A percentile compares a stretch with the other conserved stretches of the same genome.
Conservation (phyloP, 805 yeast genomes). For the Candida maesae region DNA sequence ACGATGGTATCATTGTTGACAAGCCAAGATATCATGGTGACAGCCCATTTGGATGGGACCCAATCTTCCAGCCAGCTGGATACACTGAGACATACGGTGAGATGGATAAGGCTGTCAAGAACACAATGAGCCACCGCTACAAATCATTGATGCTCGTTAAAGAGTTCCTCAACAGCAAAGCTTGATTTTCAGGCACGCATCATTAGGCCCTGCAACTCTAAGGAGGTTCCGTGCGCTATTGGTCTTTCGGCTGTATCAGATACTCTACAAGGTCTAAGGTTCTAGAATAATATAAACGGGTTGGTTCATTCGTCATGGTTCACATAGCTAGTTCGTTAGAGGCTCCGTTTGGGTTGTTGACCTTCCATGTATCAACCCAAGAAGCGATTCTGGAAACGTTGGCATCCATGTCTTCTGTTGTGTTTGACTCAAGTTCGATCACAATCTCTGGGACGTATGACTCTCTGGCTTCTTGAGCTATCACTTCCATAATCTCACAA, state of each 20-base stretch:
- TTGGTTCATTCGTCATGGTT: too few species aligned
- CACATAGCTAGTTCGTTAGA: slow-evolving; percentile 39
- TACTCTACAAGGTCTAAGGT: background rate
- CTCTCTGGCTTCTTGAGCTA: slow-evolving; percentile 82
- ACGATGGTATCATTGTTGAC: slow-evolving; percentile 75
- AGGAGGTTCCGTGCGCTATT: too few species aligned
- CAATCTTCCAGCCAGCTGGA: slow-evolving; percentile 82
- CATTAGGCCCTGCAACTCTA: too few species aligned
- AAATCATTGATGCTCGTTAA: slow-evolving; percentile 74
- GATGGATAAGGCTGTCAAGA: slow-evolving; percentile 73
- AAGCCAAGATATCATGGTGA: slow-evolving; percentile 57
- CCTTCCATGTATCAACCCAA: slow-evolving; percentile 77
- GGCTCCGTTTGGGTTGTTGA: slow-evolving; percentile 60
- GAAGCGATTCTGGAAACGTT: slow-evolving; percentile 70
- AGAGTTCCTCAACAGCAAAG: slow-evolving; percentile 40
- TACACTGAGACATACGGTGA: slow-evolving; percentile 80
- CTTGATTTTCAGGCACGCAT: too few species aligned
- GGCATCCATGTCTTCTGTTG: slow-evolving; percentile 72
- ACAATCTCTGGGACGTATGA: slow-evolving; percentile 77
- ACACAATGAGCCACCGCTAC: slow-evolving; percentile 81
- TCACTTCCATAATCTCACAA: slow-evolving; percentile 95
- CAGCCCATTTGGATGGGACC: slow-evolving; percentile 90
- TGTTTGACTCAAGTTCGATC: slow-evolving; percentile 71
- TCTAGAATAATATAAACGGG: too few species aligned
- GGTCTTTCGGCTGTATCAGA: too few species aligned